Evolutionary conservation across 306 rosid genomes (phyloP).

Genomic region (Trifolium subterraneum): DNA sequence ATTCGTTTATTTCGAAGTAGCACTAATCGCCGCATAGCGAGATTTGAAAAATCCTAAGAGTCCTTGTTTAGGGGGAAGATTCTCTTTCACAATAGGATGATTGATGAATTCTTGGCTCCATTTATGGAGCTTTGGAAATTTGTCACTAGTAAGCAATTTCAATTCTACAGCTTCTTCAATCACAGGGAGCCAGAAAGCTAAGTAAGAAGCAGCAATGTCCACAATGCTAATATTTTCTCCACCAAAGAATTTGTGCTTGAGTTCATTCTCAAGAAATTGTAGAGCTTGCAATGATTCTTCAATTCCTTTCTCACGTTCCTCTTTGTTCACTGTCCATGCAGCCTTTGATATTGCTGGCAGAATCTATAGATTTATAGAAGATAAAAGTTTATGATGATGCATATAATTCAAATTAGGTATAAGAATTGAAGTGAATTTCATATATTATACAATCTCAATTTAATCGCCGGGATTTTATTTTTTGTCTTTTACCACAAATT

Average conservation of each 20-base stretch:
- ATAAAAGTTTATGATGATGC: background rate
- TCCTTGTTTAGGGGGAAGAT: slow-evolving; percentile 44
- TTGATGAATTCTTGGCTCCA: slow-evolving; percentile 57
- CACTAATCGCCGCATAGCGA: slow-evolving; percentile 10
- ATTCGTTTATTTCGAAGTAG: slow-evolving; percentile 30
- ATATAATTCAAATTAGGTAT: background rate
- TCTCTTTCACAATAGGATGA: slow-evolving; percentile 46
- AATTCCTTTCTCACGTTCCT: slow-evolving; percentile 41
- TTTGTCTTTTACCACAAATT: too few relatives aligned
- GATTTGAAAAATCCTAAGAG: slow-evolving; percentile 37
- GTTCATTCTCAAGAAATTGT: slow-evolving; percentile 43
- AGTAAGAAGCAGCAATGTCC: slow-evolving; percentile 52
- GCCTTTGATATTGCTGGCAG: slow-evolving; percentile 28
- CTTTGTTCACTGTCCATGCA: slow-evolving; percentile 30
- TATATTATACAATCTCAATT: too few relatives aligned
- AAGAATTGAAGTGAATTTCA: background rate
- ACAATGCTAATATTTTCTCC: slow-evolving; percentile 48
- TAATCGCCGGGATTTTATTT: too few relatives aligned
- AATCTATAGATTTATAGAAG: slow-evolving; percentile 4
- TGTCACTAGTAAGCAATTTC: slow-evolving; percentile 42
- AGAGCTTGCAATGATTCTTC: slow-evolving; percentile 40
- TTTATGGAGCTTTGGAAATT: slow-evolving; percentile 49
- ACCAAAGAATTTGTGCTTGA: slow-evolving; percentile 48
- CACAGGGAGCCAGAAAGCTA: slow-evolving; percentile 57
- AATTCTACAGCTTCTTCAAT: slow-evolving; percentile 52